These are phyloP conservation scores for Simplicillium sp. DNA, from an alignment of 2,329 filamentous ascomycete genomes.

Conservation along the genomic window DNA sequence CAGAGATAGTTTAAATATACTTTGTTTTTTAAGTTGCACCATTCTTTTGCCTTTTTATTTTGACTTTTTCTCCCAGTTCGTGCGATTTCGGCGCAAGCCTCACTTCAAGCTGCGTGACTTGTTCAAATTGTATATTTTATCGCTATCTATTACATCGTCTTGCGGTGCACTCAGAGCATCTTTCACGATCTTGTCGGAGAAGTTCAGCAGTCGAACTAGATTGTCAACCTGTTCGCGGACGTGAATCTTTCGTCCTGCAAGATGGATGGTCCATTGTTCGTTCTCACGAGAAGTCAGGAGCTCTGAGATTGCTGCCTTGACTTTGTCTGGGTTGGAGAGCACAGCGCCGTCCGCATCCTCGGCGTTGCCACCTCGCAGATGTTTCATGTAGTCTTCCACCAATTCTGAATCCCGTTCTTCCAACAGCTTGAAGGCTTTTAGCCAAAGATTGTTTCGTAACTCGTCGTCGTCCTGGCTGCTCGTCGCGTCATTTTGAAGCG, in stretches of 20 bases:
- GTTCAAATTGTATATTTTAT: no score
- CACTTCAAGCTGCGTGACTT: no score
- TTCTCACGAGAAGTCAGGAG: constrained; percentile 7
- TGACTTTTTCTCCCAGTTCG: constrained; percentile 10
- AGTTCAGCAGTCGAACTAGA: constrained; percentile 13
- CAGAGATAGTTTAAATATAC: no score
- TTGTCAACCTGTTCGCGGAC: constrained; percentile 12
- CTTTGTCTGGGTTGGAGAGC: background rate
- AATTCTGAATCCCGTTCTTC: background rate
- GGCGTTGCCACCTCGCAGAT: background rate
- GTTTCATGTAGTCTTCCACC: background rate
- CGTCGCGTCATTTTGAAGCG: no score
- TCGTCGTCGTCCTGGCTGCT: no score
- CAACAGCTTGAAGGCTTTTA: background rate
- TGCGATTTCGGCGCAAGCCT: constrained; percentile 14
- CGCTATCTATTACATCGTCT: no score
- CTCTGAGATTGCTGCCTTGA: background rate
- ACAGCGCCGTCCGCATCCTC: background rate
- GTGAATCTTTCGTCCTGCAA: constrained; percentile 10
- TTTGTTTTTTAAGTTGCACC: no score
- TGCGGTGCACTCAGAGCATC: constrained; percentile 11
- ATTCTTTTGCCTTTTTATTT: no score
- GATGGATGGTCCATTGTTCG: constrained; percentile 11
- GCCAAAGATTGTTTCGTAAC: background rate
- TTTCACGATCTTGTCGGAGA: constrained; percentile 13